A percentile compares a stretch with the other conserved stretches of the same genome.
These are phyloP conservation scores for Blastobotrys aristatus DNA, from an alignment of 1,139 yeast species.

Conservation along the genomic window DNA sequence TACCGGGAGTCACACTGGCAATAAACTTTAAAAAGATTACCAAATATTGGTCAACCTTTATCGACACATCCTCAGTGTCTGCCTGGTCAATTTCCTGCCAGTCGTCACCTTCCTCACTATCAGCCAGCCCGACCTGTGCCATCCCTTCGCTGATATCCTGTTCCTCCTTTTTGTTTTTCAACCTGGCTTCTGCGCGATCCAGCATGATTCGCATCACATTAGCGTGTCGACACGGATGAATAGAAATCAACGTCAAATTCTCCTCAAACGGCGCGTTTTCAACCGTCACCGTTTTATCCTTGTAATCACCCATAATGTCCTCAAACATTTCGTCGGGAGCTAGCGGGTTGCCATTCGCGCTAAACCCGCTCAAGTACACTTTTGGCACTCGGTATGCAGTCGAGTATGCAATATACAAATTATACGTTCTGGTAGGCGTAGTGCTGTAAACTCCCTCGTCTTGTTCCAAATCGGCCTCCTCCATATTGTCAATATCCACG, in stretches of 20 bases:
- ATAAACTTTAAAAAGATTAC: slow-evolving; percentile 87
- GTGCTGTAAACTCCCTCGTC: slow-evolving; percentile 24
- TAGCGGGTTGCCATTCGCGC: slow-evolving; percentile 76
- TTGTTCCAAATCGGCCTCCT: slow-evolving; percentile 31
- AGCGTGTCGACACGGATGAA: slow-evolving; percentile 96
- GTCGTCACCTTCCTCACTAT: slow-evolving; percentile 35
- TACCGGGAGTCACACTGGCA: slow-evolving; percentile 96
- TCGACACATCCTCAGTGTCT: slow-evolving; percentile 38
- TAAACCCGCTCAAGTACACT: slow-evolving; percentile 85
- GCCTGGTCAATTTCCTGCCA: slow-evolving; percentile 38
- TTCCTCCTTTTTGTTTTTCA: slow-evolving; percentile 24
- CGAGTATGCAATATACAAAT: slow-evolving; percentile 83
- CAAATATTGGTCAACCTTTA: slow-evolving; percentile 87
- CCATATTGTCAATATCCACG: slow-evolving; percentile 32
- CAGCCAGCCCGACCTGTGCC: slow-evolving; percentile 43
- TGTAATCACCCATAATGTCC: slow-evolving; percentile 85
- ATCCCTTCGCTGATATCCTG: slow-evolving; percentile 34
- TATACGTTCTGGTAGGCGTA: slow-evolving; percentile 45
- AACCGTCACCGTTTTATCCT: slow-evolving; percentile 94
- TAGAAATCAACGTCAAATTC: slow-evolving; percentile 77
- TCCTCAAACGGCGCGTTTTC: slow-evolving; percentile 84
- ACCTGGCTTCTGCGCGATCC: slow-evolving; percentile 51
- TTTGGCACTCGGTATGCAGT: slow-evolving; percentile 96
- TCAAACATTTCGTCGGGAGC: slow-evolving; percentile 90
- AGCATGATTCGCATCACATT: slow-evolving; percentile 87